Conservation (phyloP, 148 eudicot genomes). For the Rhododendron ferrugineum region DNA sequence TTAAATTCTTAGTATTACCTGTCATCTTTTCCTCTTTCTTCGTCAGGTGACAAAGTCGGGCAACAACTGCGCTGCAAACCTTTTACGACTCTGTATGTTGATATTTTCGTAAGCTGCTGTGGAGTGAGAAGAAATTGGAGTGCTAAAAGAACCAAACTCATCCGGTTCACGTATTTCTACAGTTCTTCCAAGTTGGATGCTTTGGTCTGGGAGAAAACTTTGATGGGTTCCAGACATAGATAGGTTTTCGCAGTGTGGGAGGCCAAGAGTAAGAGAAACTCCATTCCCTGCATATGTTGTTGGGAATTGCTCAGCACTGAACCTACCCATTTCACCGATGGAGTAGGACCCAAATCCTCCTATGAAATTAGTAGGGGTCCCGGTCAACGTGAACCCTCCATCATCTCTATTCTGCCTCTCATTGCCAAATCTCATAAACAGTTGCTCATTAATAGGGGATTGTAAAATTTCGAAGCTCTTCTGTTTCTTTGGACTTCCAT, state of each 20-base stretch:
- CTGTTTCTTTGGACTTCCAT: conserved; percentile 51
- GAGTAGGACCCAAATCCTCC: conserved; percentile 48
- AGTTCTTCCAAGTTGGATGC: conserved; percentile 41
- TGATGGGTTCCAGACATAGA: conserved; percentile 38
- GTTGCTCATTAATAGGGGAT: conserved; percentile 19
- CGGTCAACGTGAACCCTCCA: conserved; percentile 32
- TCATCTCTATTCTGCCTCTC: conserved; percentile 29
- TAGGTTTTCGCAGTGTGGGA: conserved; percentile 60
- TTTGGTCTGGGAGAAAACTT: conserved; percentile 35
- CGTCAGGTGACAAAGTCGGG: conserved; percentile 62
- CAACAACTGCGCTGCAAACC: conserved; percentile 61
- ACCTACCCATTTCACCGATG: conserved; percentile 49
- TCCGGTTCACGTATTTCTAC: conserved; percentile 25
- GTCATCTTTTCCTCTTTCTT: not conserved
- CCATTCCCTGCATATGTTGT: conserved; percentile 40
- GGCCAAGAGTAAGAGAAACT: conserved; percentile 71
- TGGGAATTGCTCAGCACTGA: conserved; percentile 41
- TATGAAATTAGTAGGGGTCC: conserved; percentile 35
- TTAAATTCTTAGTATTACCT: not conserved
- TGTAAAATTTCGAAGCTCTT: conserved; percentile 27
- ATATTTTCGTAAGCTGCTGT: conserved; percentile 42
- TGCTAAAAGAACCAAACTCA: conserved; percentile 29
- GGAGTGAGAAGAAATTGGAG: conserved; percentile 31
- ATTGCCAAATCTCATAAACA: conserved; percentile 32
- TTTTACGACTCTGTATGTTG: conserved; percentile 47